Evolutionary conservation across 345 rosid genomes (phyloP).

Genomic region (Corymbia maculata): DNA sequence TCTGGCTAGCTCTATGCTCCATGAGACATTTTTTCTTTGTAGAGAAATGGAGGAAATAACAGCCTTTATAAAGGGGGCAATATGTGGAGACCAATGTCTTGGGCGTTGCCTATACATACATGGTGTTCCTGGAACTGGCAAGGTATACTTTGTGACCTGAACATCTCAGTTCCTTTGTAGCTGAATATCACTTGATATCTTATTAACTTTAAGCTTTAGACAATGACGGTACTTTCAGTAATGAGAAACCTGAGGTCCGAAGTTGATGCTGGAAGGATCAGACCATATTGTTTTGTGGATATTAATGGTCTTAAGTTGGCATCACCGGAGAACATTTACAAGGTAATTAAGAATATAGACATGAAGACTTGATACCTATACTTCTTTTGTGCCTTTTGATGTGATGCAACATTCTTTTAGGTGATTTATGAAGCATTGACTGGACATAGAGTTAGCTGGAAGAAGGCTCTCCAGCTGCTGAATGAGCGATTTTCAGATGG

Average conservation of each 20-base stretch:
- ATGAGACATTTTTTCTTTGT: neutral
- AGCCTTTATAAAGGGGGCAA: conserved; percentile 72
- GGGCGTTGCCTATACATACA: conserved; percentile 92
- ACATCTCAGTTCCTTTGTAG: neutral
- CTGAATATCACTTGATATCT: neutral
- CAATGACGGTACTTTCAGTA: conserved; percentile 77
- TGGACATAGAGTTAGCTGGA: conserved; percentile 89
- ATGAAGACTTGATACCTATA: neutral
- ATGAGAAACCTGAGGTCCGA: conserved; percentile 80
- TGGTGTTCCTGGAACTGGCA: conserved; percentile 99
- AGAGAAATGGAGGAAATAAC: conserved; percentile 93
- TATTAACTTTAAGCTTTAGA: conserved; percentile 29
- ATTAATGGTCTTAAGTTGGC: conserved; percentile 92
- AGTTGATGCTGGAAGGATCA: conserved; percentile 65
- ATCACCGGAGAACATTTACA: conserved; percentile 84
- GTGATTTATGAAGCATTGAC: conserved; percentile 88
- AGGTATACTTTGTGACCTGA: conserved; percentile 17
- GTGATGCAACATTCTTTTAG: conserved; percentile 17
- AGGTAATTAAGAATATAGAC: conserved; percentile 17
- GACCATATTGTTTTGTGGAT: conserved; percentile 84
- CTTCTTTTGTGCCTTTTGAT: neutral
- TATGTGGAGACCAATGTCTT: conserved; percentile 76
- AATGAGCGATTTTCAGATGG: conserved; percentile 79
- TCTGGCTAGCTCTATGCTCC: neutral
- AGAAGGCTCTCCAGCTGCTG: conserved; percentile 74